Percentiles rank a stretch among this genome's conserved stretches.
These are phyloP conservation scores for Dioszegia aurantiaca DNA, from an alignment of 768 basidiomycete species.

Conservation along the genomic window DNA sequence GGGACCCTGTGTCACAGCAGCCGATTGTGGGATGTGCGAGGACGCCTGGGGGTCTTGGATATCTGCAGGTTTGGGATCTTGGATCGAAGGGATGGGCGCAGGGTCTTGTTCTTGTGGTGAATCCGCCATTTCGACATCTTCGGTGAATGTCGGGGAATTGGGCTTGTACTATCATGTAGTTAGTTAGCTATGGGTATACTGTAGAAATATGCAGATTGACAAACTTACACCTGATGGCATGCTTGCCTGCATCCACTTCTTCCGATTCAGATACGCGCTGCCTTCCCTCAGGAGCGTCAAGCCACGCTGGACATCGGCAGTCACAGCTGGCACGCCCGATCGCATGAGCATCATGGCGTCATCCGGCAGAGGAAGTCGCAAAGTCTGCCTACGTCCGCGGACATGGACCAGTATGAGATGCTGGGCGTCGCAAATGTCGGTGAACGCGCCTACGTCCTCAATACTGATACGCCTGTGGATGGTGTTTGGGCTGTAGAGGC, in stretches of 20 bases:
- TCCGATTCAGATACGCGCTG: neutral
- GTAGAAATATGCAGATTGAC: too few species aligned
- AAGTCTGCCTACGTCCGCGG: neutral
- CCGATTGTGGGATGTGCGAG: too few species aligned
- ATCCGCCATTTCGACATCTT: too few species aligned
- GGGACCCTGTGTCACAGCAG: too few species aligned
- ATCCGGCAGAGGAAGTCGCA: neutral
- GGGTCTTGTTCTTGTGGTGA: too few species aligned
- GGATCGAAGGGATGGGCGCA: too few species aligned
- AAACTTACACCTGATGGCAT: too few species aligned
- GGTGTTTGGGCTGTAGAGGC: neutral
- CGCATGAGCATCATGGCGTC: conserved; percentile 1
- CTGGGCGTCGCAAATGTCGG: neutral
- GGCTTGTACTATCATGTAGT: too few species aligned
- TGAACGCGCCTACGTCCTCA: neutral
- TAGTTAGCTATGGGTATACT: too few species aligned
- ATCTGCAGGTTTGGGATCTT: too few species aligned
- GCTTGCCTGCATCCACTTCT: conserved; percentile 9
- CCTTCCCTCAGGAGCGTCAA: neutral
- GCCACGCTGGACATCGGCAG: neutral
- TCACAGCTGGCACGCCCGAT: neutral
- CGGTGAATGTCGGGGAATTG: too few species aligned
- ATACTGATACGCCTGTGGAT: neutral
- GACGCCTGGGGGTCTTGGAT: too few species aligned
- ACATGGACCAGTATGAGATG: neutral